Conservation (phyloP, 331 rosid genomes). For the Rosa hybrid region DNA sequence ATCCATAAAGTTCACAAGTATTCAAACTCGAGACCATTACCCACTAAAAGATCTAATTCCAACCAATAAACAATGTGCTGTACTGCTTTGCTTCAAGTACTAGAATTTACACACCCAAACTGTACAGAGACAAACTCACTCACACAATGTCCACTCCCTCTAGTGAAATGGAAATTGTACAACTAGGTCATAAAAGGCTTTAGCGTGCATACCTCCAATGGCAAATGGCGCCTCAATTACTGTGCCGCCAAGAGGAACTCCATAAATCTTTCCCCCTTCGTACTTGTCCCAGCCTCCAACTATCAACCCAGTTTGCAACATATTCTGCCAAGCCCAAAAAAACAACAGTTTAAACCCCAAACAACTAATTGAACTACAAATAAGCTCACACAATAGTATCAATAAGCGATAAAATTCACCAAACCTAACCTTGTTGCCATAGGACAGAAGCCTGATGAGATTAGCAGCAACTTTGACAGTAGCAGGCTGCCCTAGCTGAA, state of each 20-base stretch:
- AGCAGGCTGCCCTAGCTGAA: constrained; percentile 96
- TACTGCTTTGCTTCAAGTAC: background rate
- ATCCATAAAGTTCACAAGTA: background rate
- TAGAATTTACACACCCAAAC: background rate
- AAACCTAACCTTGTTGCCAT: constrained; percentile 80
- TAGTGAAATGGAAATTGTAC: background rate
- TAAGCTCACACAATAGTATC: background rate
- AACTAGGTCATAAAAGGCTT: background rate
- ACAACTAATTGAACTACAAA: background rate
- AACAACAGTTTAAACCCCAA: constrained; percentile 15
- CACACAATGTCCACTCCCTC: background rate
- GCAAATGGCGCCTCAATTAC: constrained; percentile 83
- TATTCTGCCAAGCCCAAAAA: constrained; percentile 57
- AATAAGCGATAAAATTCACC: background rate
- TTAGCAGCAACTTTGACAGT: constrained; percentile 95
- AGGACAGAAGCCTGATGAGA: constrained; percentile 82
- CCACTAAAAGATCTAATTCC: constrained; percentile 4
- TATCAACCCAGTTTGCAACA: constrained; percentile 81
- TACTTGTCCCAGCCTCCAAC: constrained; percentile 99
- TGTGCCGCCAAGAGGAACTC: constrained; percentile 93
- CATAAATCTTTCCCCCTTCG: constrained; percentile 89
- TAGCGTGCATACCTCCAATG: constrained; percentile 69
- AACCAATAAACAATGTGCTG: background rate
- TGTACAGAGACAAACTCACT: background rate
- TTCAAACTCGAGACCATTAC: background rate